Evolutionary conservation across 306 rosid genomes (phyloP).

Genomic region (Mimosa pudica): DNA sequence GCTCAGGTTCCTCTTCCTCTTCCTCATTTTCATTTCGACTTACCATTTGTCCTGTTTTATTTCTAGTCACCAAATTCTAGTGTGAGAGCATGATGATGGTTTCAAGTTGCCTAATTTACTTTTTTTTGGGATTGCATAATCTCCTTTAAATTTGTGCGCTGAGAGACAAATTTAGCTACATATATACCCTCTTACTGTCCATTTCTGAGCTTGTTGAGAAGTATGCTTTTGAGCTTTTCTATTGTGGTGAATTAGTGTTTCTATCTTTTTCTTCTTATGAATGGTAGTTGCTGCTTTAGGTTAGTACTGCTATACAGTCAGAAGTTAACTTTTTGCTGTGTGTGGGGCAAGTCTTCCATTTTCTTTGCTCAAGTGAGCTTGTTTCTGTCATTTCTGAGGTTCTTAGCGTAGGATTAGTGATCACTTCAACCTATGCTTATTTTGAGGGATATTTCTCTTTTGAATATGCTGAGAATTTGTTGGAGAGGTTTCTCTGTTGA

Average conservation of each 20-base stretch:
- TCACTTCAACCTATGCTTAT: not conserved
- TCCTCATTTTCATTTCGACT: not conserved
- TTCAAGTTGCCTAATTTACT: too few species aligned
- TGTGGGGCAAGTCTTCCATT: not conserved
- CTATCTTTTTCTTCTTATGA: not conserved
- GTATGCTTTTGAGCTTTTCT: not conserved
- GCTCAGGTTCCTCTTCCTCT: constrained; percentile 56
- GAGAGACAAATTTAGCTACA: not conserved
- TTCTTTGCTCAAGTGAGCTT: not conserved
- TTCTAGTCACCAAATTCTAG: not conserved
- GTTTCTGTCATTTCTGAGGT: not conserved
- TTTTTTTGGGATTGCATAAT: too few species aligned
- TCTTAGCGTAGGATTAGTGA: not conserved
- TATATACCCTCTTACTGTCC: not conserved
- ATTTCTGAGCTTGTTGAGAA: not conserved
- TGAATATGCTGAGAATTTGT: not conserved
- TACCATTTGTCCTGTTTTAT: not conserved
- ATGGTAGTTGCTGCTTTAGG: not conserved
- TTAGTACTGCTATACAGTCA: not conserved
- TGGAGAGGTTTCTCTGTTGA: too few species aligned
- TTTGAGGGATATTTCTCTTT: not conserved
- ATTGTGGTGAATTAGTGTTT: not conserved
- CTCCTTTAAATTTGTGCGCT: not conserved
- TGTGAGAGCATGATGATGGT: not conserved
- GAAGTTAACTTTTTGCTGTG: not conserved